Conservation (phyloP, 139 green algal genomes). For the Chlorella sp. region DNA sequence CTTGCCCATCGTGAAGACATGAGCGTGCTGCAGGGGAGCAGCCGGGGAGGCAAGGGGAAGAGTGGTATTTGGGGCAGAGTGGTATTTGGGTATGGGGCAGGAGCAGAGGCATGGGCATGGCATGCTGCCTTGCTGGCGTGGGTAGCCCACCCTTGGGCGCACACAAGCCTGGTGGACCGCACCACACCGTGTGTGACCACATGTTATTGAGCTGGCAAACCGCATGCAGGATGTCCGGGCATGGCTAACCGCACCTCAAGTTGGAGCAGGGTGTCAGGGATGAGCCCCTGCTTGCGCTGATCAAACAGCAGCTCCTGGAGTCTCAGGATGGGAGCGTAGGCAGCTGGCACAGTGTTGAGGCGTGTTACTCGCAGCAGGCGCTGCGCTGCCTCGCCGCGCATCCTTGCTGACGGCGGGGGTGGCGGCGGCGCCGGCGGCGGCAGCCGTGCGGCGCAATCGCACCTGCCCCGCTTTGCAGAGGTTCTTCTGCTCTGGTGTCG, state of each 20-base stretch:
- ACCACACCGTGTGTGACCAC: no score
- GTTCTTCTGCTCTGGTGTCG: background rate
- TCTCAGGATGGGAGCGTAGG: slow-evolving; percentile 37
- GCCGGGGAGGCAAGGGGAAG: background rate
- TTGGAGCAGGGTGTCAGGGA: slow-evolving; percentile 67
- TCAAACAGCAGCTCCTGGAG: slow-evolving; percentile 55
- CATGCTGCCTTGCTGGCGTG: no score
- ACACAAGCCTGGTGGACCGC: no score
- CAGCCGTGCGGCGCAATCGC: no score
- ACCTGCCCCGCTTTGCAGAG: background rate
- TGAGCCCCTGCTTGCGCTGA: slow-evolving; percentile 25
- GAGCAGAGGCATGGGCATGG: background rate
- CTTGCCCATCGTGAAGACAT: slow-evolving; percentile 91
- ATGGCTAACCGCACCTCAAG: slow-evolving; percentile 56
- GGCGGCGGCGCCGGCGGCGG: background rate
- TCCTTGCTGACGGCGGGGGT: background rate
- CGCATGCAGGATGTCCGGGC: no score
- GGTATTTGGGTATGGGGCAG: no score
- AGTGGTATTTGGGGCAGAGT: background rate
- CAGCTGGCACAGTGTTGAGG: slow-evolving; percentile 32
- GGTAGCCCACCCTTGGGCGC: no score
- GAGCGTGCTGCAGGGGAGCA: slow-evolving; percentile 67
- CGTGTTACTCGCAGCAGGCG: slow-evolving; percentile 24
- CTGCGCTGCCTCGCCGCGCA: background rate
- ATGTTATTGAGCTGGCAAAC: no score